These are phyloP conservation scores for Penicillium sp. DNA, from an alignment of 2,329 filamentous ascomycete genomes.

Conservation along the genomic window DNA sequence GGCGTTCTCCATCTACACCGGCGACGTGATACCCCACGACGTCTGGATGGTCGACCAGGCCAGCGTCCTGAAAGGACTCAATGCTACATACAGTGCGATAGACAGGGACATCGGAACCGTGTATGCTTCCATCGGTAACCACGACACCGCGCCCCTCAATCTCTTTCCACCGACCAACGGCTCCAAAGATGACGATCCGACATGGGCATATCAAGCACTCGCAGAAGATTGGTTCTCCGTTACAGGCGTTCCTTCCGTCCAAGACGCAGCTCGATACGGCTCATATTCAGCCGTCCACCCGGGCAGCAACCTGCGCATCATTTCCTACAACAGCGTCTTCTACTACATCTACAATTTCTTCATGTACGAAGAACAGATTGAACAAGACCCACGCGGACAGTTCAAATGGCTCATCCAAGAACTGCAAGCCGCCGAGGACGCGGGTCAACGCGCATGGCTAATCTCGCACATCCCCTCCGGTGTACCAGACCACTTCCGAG, in stretches of 20 bases:
- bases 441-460: constrained; percentile 54
- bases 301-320: constrained; percentile 51
- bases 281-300: constrained; percentile 50
- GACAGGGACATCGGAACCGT: constrained; percentile 42
- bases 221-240: constrained; percentile 48
- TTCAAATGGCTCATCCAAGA: constrained; percentile 54
- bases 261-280: constrained; percentile 43
- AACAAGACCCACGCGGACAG: constrained; percentile 51
- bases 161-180: constrained; percentile 46
- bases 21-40: constrained; percentile 55
- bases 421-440: constrained; percentile 52
- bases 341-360: constrained; percentile 59
- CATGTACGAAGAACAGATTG: constrained; percentile 51
- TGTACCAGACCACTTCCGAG: constrained; percentile 50
- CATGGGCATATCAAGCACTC: constrained; percentile 54
- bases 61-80: constrained; percentile 38
- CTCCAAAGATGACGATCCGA: constrained; percentile 38
- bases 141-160: constrained; percentile 55
- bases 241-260: constrained; percentile 41
- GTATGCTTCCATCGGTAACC: constrained; percentile 56
- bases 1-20: constrained; percentile 57
- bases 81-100: constrained; percentile 50
- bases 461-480: constrained; percentile 58
- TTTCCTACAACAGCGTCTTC: constrained; percentile 59
- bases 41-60: constrained; percentile 38